These are phyloP conservation scores for Euphorbia corollata DNA, from an alignment of 441 rosid species.

Conservation along the genomic window DNA sequence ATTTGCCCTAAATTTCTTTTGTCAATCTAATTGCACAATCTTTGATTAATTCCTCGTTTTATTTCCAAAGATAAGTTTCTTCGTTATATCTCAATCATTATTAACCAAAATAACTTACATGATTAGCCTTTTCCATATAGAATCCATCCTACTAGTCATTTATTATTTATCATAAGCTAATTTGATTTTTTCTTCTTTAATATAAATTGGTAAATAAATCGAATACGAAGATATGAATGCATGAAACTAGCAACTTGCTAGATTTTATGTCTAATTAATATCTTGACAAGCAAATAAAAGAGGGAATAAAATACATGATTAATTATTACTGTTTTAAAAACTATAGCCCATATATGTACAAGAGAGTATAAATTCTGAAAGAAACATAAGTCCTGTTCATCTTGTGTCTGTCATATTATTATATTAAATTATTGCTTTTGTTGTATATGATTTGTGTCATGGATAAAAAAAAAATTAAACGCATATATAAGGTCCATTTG, in stretches of 20 bases:
- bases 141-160: slow-evolving; percentile 9
- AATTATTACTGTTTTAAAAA: too few relatives aligned
- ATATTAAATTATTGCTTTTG: too few relatives aligned
- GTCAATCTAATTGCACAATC: not conserved
- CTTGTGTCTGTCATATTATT: too few relatives aligned
- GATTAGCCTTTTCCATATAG: not conserved
- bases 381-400: too few relatives aligned
- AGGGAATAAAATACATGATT: not conserved
- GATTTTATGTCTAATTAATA: not conserved
- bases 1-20: too few relatives aligned
- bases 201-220: not conserved
- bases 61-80: not conserved
- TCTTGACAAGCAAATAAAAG: not conserved
- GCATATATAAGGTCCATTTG: too few relatives aligned
- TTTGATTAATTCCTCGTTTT: not conserved
- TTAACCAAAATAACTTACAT: slow-evolving; percentile 3
- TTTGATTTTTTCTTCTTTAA: too few relatives aligned
- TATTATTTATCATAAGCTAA: slow-evolving; percentile 5
- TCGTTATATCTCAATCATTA: slow-evolving; percentile 13
- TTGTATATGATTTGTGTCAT: too few relatives aligned
- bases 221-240: not conserved
- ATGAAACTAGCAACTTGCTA: not conserved
- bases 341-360: too few relatives aligned
- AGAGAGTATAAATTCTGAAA: too few relatives aligned
- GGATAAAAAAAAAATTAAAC: too few relatives aligned